Conservation (phyloP, 495 filamentous ascomycete species). For the Daldinia concentrica region DNA sequence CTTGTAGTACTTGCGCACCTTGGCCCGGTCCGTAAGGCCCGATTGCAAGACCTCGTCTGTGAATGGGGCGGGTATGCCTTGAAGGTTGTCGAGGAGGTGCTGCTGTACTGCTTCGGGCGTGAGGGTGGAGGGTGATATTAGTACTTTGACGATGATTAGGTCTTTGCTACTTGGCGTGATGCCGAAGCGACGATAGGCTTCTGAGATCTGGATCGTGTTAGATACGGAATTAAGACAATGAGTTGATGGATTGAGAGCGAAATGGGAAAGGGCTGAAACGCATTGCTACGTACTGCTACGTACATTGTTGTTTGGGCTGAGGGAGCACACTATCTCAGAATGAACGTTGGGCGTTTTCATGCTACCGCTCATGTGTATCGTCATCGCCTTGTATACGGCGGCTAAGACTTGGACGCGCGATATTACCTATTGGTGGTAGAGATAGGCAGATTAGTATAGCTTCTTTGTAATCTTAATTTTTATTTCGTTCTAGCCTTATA, state of each 20-base stretch:
- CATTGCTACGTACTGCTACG: conserved; percentile 20
- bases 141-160: conserved; percentile 81
- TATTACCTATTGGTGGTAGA: conserved; percentile 55
- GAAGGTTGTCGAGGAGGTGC: conserved; percentile 69
- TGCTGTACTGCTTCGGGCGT: conserved; percentile 65
- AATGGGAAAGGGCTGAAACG: neutral
- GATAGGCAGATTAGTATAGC: too few relatives aligned
- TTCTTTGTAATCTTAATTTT: too few relatives aligned
- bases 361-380: conserved; percentile 64
- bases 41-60: conserved; percentile 66
- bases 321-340: conserved; percentile 86
- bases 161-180: conserved; percentile 73
- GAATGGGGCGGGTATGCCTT: conserved; percentile 70
- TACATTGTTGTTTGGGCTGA: conserved; percentile 89
- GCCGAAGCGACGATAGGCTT: conserved; percentile 88
- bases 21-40: conserved; percentile 68
- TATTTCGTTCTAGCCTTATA: too few relatives aligned
- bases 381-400: conserved; percentile 81
- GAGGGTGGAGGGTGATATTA: conserved; percentile 30
- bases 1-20: conserved; percentile 86
- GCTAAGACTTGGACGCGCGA: conserved; percentile 77
- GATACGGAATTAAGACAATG: too few relatives aligned
- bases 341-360: conserved; percentile 88
- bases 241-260: too few relatives aligned
- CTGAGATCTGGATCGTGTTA: conserved; percentile 72